Evolutionary conservation across 164 flowering plant genomes (phyloP).

Genomic region (Protea cynaroides): DNA sequence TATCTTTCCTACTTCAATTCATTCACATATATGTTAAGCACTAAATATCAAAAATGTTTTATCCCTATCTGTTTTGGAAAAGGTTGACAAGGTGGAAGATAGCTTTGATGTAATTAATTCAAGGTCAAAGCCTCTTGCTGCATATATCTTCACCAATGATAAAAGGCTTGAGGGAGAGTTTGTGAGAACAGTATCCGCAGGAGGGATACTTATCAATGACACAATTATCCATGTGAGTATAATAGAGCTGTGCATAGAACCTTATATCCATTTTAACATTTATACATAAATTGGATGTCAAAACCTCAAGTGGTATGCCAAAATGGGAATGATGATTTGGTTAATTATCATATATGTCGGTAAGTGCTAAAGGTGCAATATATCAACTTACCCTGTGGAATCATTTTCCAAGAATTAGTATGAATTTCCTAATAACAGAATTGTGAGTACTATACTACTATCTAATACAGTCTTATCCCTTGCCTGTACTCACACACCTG

Average conservation of each 20-base stretch:
- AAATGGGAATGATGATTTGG: too few species aligned
- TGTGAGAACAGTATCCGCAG: conserved; percentile 57
- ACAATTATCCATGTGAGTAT: conserved; percentile 56
- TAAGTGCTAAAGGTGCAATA: too few species aligned
- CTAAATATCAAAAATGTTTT: neutral
- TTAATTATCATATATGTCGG: too few species aligned
- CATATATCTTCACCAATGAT: conserved; percentile 74
- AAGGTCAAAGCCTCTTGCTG: conserved; percentile 87
- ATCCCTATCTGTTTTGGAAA: conserved; percentile 8
- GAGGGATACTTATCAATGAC: conserved; percentile 78
- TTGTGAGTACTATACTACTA: too few species aligned
- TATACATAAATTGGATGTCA: neutral
- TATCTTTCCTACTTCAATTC: neutral
- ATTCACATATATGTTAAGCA: neutral
- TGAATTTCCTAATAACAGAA: too few species aligned
- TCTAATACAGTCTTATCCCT: too few species aligned
- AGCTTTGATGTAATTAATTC: conserved; percentile 54
- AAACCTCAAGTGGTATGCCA: too few species aligned
- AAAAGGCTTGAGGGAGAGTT: conserved; percentile 67
- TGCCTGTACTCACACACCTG: too few species aligned
- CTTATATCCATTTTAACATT: neutral
- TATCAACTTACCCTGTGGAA: too few species aligned
- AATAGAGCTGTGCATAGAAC: neutral
- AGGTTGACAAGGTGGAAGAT: conserved; percentile 81
- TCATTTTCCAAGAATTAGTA: too few species aligned